Conservation (phyloP, 352 stramenopile genomes). For the Pythium aquatile region DNA sequence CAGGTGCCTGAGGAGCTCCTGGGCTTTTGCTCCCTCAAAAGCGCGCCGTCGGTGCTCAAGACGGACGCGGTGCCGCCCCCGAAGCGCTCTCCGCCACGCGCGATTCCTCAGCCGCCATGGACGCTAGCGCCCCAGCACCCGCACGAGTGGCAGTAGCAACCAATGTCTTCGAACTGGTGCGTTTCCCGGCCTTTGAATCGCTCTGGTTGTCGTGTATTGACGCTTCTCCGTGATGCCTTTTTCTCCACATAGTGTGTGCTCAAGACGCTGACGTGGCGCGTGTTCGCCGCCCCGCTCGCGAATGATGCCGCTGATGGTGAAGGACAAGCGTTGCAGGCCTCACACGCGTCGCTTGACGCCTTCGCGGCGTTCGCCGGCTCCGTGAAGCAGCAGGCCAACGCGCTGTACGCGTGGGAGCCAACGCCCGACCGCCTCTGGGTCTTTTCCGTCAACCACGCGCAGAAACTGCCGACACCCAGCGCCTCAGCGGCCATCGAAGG, state of each 20-base stretch:
- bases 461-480: slow-evolving; percentile 8
- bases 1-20: not conserved
- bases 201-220: not conserved
- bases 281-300: slow-evolving; percentile 1
- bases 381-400: slow-evolving; percentile 2
- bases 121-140: slow-evolving; percentile 1
- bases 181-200: slow-evolving; percentile 1
- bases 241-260: slow-evolving; percentile 7
- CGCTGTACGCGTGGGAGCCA: slow-evolving; percentile 20
- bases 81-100: not conserved
- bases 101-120: slow-evolving; percentile 4
- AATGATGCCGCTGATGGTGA: not conserved
- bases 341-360: slow-evolving; percentile 2
- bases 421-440: slow-evolving; percentile 12
- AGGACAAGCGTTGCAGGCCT: not conserved
- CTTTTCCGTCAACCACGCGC: slow-evolving; percentile 18
- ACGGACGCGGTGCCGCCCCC: not conserved
- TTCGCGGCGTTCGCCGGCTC: slow-evolving; percentile 13
- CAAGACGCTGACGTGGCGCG: slow-evolving; percentile 24
- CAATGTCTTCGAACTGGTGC: slow-evolving; percentile 28
- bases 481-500: slow-evolving; percentile 2
- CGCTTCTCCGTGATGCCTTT: not conserved
- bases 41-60: not conserved
- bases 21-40: not conserved
- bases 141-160: slow-evolving; percentile 9